These are phyloP conservation scores for Jimgerdemannia flammicorona DNA, from an alignment of 192 early-diverging fungal genomes.

Conservation along the genomic window DNA sequence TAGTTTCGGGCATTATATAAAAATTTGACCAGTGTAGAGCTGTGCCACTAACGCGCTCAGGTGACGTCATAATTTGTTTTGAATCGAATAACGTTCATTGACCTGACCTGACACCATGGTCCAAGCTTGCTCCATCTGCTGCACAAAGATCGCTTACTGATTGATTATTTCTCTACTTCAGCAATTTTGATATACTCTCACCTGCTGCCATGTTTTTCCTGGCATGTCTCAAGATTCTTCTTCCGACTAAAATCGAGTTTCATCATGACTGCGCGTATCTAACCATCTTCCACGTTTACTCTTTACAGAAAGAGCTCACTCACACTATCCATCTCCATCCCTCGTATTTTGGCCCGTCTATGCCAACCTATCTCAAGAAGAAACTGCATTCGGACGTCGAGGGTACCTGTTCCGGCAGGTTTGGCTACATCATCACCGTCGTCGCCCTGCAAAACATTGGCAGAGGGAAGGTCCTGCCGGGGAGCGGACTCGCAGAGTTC, in stretches of 20 bases:
- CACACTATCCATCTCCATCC: conserved; percentile 96
- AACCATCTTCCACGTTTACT: not conserved
- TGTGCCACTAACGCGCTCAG: not conserved
- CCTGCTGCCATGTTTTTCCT: not conserved
- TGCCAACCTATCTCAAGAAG: conserved; percentile 69
- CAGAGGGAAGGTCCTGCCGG: conserved; percentile 80
- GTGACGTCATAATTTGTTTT: not conserved
- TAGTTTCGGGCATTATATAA: not conserved
- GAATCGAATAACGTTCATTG: not conserved
- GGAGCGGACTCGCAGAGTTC: conserved; percentile 87
- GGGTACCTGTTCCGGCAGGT: conserved; percentile 89
- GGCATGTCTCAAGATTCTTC: not conserved
- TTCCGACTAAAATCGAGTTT: not conserved
- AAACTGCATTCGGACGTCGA: conserved; percentile 94
- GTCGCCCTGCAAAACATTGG: conserved; percentile 75
- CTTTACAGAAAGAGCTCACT: conserved; percentile 71
- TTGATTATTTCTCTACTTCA: too few relatives aligned
- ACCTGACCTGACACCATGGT: not conserved
- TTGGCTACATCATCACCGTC: conserved; percentile 91
- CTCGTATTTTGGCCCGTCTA: conserved; percentile 82
- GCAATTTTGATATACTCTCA: not conserved
- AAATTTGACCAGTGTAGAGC: not conserved
- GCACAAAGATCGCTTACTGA: not conserved
- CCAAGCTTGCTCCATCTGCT: not conserved
- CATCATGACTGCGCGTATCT: not conserved